Percentiles rank a stretch among this genome's conserved stretches.
Conservation (phyloP, 1,139 yeast genomes). For the Taphrina pruni region DNA sequence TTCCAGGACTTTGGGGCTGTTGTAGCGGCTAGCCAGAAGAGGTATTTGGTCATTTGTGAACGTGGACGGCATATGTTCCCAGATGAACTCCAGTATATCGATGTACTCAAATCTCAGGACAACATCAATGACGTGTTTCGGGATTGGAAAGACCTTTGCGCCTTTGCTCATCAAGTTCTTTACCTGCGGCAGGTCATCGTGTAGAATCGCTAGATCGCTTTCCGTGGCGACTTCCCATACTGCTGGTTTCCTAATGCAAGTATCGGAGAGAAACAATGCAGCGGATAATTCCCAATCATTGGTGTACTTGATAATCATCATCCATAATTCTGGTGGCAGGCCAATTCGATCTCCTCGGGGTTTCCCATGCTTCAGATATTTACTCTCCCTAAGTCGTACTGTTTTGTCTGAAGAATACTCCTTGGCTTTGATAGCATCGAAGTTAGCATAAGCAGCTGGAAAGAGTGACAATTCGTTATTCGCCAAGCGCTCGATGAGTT, state of each 20-base stretch:
- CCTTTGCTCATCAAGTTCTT: background rate
- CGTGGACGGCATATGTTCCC: conserved; percentile 14
- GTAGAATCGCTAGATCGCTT: conserved; percentile 30
- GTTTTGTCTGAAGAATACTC: conserved; percentile 9
- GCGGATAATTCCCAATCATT: conserved; percentile 39
- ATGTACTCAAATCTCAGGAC: conserved; percentile 37
- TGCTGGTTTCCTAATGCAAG: conserved; percentile 31
- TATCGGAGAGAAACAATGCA: conserved; percentile 34
- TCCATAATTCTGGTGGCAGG: conserved; percentile 35
- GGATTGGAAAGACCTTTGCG: conserved; percentile 13
- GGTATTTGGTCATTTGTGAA: conserved; percentile 34
- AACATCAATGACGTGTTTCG: conserved; percentile 37
- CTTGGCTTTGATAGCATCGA: conserved; percentile 24
- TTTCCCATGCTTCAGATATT: background rate
- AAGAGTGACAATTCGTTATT: conserved; percentile 27
- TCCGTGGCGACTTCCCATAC: conserved; percentile 32
- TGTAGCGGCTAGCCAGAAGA: conserved; percentile 28
- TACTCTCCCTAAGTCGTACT: conserved; percentile 4
- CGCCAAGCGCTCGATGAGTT: conserved; percentile 25
- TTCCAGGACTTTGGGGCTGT: conserved; percentile 36
- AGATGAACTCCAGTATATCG: conserved; percentile 30
- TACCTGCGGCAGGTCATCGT: conserved; percentile 22
- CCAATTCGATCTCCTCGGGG: background rate
- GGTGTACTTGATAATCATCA: conserved; percentile 23
- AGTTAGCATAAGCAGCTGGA: conserved; percentile 28